Base-by-base conservation (phyloP, 208 protist genomes). In the Willaertia magna region DNA sequence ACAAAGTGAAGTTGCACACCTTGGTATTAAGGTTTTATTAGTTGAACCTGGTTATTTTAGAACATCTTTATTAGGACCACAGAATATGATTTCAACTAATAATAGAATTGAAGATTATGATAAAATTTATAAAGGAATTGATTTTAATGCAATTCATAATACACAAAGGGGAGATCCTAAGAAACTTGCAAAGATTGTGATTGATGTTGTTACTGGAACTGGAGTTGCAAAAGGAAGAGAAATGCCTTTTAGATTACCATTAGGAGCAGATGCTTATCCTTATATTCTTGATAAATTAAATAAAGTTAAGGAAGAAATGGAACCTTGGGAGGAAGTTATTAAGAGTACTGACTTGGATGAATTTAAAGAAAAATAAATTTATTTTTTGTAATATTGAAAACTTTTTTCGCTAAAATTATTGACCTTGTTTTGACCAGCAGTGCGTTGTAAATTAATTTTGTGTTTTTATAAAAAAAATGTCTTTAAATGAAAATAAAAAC, bases 1-100 rank as follows among this genome's bases (percentile, higher is more conserved):
- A 44, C 75, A 46, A 11, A 16, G 0, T 12, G 86, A 87, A 51
- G 46, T 87, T 20, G 86, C 26, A 1, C 75, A 67, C 43, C 49
- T 87, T 4, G 86, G 86, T 44, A 75, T 87, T 47, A 46, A 67
- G 34, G 86, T 87, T 1, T n/a, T 49, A 14, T 2, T 87, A 16
- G 55, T 87, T 42, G 76, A 87, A 75, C 86, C 78, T 4, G 86
- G 86, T 43, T 75, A 85, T 52, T 87, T 87, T 84, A 79, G 86
- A 74, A 87, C 86, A 30, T 1, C 4, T 43, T 59, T 85, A 16
- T 22, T 39, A n/a, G 18, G 30, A 0, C 61, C 42, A 22, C 42
- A 7, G 16, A 44, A 78, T 61, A 87, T 85, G 51, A 75, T 43
- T 6, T 12, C 48, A 74, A 59, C 81, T 1, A 47, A 47, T 42